A percentile compares a stretch with the other conserved stretches of the same genome.
Evolutionary conservation across 1,284 basidiomycete genomes (phyloP).

Genomic region (Cystobasidium slooffiae): DNA sequence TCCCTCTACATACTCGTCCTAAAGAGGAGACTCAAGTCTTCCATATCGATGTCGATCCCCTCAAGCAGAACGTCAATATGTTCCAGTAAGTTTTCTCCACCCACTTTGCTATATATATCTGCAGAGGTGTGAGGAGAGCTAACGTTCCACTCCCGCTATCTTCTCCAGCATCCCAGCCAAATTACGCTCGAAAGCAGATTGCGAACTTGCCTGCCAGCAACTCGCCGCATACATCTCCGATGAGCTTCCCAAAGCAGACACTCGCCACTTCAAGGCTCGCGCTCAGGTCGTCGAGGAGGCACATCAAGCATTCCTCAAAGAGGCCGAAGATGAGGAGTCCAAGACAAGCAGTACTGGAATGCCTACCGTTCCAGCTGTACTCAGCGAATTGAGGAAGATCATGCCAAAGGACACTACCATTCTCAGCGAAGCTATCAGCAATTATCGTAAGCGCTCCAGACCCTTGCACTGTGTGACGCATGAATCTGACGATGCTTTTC

Average conservation of each 20-base stretch:
- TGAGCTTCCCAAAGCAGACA: slow-evolving; percentile 4
- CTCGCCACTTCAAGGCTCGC: slow-evolving; percentile 16
- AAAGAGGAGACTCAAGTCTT: slow-evolving; percentile 62
- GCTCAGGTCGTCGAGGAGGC: slow-evolving; percentile 16
- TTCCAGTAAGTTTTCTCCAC: slow-evolving; percentile 25
- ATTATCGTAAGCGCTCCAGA: slow-evolving; percentile 56
- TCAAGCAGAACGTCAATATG: slow-evolving; percentile 59
- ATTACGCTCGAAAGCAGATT: slow-evolving; percentile 64
- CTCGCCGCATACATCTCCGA: slow-evolving; percentile 54
- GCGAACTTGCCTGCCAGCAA: slow-evolving; percentile 63
- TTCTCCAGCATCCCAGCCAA: slow-evolving; percentile 42
- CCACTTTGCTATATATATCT: not conserved
- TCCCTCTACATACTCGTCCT: slow-evolving; percentile 63
- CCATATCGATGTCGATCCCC: slow-evolving; percentile 68
- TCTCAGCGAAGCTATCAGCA: slow-evolving; percentile 69
- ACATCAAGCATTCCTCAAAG: slow-evolving; percentile 11
- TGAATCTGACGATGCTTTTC: not conserved
- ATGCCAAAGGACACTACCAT: slow-evolving; percentile 61
- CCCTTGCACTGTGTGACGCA: not conserved
- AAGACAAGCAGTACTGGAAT: slow-evolving; percentile 25
- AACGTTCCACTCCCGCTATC: not conserved
- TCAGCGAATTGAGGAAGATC: slow-evolving; percentile 62
- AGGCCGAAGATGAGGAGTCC: slow-evolving; percentile 23
- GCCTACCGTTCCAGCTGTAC: slow-evolving; percentile 61
- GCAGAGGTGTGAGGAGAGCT: not conserved